A percentile compares a stretch with the other conserved stretches of the same genome.
These are phyloP conservation scores for Centrapalus pauciflorus DNA, from an alignment of 129 eudicot genomes.

Conservation along the genomic window DNA sequence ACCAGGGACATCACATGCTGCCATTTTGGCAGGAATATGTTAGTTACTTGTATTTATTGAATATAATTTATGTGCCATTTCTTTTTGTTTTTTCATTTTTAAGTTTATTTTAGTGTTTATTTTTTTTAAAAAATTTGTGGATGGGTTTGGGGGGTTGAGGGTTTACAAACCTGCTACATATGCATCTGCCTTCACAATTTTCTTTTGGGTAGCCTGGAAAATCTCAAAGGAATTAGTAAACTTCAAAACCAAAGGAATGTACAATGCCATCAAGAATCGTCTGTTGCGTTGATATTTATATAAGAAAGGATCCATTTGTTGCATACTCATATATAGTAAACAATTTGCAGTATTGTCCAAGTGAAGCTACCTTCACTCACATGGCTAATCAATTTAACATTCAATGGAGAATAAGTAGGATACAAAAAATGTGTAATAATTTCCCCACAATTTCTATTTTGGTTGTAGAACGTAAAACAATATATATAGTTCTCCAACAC, in stretches of 20 bases:
- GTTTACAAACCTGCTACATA: constrained; percentile 82
- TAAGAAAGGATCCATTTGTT: background rate
- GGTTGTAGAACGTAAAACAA: background rate
- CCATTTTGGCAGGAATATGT: constrained; percentile 1
- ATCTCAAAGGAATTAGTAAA: constrained; percentile 1
- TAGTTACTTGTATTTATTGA: background rate
- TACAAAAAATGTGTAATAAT: background rate
- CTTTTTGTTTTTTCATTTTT: background rate
- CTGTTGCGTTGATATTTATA: background rate
- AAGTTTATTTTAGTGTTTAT: too few relatives aligned
- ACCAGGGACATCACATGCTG: constrained; percentile 99
- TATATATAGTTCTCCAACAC: background rate
- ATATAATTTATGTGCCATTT: background rate
- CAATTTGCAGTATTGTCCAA: background rate
- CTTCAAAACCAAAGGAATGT: background rate
- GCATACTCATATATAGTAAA: background rate
- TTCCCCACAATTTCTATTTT: background rate
- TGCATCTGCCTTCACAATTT: constrained; percentile 89
- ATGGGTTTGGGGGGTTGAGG: background rate
- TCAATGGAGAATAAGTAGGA: background rate
- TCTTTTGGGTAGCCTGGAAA: constrained; percentile 91
- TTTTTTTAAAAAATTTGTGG: too few relatives aligned
- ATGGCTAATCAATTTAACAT: background rate
- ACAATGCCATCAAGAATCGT: background rate
- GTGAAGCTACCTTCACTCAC: background rate